Evolutionary conservation across 306 rosid genomes (phyloP).

Genomic region (Cicer pinnatifidum): DNA sequence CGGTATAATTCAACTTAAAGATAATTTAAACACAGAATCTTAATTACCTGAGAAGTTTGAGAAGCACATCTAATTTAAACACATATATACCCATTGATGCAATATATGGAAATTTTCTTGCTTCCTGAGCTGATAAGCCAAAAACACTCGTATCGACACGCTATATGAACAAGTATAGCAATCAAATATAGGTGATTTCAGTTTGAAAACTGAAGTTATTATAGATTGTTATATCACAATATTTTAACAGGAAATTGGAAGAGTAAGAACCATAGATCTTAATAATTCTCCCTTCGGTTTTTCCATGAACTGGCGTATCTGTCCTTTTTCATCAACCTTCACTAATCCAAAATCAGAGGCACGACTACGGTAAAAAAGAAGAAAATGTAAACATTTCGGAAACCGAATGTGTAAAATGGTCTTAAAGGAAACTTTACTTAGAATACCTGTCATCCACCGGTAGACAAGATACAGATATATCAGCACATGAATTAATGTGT

Average conservation of each 20-base stretch:
- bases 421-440: conserved; percentile 33
- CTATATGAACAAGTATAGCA: conserved; percentile 46
- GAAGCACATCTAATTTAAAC: conserved; percentile 56
- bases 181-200: conserved; percentile 39
- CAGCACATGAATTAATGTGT: conserved; percentile 54
- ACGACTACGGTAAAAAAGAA: conserved; percentile 44
- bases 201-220: conserved; percentile 23
- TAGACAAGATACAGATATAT: conserved; percentile 57
- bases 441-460: conserved; percentile 60
- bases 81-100: conserved; percentile 65
- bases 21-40: not conserved
- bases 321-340: conserved; percentile 60
- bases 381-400: conserved; percentile 18
- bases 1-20: not conserved
- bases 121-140: conserved; percentile 56
- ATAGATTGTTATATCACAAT: conserved; percentile 13
- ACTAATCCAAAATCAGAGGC: conserved; percentile 60
- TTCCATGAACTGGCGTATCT: conserved; percentile 52
- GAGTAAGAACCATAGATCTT: conserved; percentile 60
- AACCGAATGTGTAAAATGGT: not conserved
- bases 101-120: conserved; percentile 54
- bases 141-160: conserved; percentile 55
- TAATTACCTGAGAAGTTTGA: conserved; percentile 58
- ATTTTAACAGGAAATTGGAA: conserved; percentile 37
- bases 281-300: conserved; percentile 57